Conservation (phyloP, 768 basidiomycete genomes). For the Pleurotus ostreatus region DNA sequence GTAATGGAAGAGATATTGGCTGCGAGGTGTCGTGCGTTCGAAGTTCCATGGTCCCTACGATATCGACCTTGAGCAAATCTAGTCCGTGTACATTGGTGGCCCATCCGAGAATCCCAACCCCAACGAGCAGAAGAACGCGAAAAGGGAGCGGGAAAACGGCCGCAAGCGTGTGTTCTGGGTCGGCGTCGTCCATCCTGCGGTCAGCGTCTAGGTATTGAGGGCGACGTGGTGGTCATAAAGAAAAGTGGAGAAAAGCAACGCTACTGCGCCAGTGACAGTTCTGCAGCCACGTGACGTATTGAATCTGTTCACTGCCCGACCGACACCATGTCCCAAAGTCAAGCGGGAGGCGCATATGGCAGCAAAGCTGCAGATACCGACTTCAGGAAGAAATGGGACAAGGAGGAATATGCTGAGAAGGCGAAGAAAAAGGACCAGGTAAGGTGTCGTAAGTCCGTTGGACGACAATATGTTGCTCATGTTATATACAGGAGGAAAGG, state of each 20-base stretch:
- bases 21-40: slow-evolving; percentile 29
- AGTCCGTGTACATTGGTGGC: slow-evolving; percentile 90
- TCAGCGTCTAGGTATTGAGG: slow-evolving; percentile 4
- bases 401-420: slow-evolving; percentile 82
- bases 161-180: slow-evolving; percentile 43
- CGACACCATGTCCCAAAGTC: slow-evolving; percentile 28
- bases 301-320: background rate
- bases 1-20: slow-evolving; percentile 23
- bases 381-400: slow-evolving; percentile 92
- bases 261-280: background rate
- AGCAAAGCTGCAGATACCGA: slow-evolving; percentile 61
- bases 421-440: slow-evolving; percentile 71
- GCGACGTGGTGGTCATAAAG: background rate
- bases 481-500: slow-evolving; percentile 49
- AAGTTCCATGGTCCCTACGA: slow-evolving; percentile 65
- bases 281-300: background rate
- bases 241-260: background rate
- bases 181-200: slow-evolving; percentile 11
- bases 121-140: slow-evolving; percentile 77
- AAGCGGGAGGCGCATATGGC: slow-evolving; percentile 34
- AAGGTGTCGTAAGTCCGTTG: background rate
- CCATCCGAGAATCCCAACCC: slow-evolving; percentile 85
- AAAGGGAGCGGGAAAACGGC: slow-evolving; percentile 85
- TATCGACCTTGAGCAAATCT: slow-evolving; percentile 69
- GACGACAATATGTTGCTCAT: background rate